Conservation (phyloP, 192 early-diverging fungal genomes). For the Umbelopsis ramanniana region DNA sequence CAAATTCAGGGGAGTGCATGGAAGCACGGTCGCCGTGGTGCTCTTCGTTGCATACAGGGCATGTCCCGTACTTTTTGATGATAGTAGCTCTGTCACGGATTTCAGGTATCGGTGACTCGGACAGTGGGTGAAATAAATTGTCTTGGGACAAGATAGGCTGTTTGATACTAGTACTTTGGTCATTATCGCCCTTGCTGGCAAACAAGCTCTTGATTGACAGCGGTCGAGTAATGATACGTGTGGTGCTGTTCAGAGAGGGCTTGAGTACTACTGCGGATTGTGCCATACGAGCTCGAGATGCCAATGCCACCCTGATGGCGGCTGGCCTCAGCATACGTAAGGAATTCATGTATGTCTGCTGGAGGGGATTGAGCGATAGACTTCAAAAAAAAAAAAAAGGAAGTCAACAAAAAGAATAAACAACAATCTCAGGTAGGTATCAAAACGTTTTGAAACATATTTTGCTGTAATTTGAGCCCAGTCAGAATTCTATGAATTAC, state of each 20-base stretch:
- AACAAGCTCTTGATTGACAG: constrained; percentile 41
- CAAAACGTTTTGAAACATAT: background rate
- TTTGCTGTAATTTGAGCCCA: background rate
- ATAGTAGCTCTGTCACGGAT: constrained; percentile 66
- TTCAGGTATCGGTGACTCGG: constrained; percentile 69
- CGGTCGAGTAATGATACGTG: constrained; percentile 19
- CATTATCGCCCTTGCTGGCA: background rate
- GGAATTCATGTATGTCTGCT: background rate
- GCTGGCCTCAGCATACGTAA: constrained; percentile 17
- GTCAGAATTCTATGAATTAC: too few species aligned
- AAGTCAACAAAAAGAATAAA: constrained; percentile 1
- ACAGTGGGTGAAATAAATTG: constrained; percentile 72
- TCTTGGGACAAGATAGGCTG: constrained; percentile 50
- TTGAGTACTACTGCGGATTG: background rate
- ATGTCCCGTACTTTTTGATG: constrained; percentile 67
- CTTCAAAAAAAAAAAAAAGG: background rate
- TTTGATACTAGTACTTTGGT: background rate
- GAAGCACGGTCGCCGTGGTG: constrained; percentile 36
- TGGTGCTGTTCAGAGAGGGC: background rate
- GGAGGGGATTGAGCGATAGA: background rate
- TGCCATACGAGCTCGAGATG: background rate
- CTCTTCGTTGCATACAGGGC: constrained; percentile 69
- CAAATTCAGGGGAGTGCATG: constrained; percentile 58
- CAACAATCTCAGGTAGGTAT: background rate
- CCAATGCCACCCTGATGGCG: background rate